A percentile compares a stretch with the other conserved stretches of the same genome.
Conservation (phyloP, 2,329 filamentous ascomycete species). For the Paramyrothecium roridum region DNA sequence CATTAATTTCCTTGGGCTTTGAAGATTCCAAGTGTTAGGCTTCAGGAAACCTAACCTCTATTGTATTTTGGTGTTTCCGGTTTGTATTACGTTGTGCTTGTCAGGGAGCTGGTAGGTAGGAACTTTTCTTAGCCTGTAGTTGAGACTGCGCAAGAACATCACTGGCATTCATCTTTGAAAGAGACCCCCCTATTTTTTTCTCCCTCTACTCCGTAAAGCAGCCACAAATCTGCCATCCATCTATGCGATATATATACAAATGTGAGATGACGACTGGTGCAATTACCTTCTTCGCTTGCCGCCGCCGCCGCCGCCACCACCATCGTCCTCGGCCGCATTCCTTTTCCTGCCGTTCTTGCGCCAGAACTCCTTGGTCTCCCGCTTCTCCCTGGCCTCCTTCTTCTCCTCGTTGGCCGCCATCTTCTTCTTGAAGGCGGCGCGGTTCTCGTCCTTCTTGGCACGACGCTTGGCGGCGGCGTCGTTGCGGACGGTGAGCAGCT, state of each 20-base stretch:
- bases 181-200: neutral
- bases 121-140: constrained; percentile 11
- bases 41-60: neutral
- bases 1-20: neutral
- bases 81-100: constrained; percentile 19
- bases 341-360: constrained; percentile 77
- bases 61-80: constrained; percentile 17
- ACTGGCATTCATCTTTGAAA: constrained; percentile 9
- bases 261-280: neutral
- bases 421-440: constrained; percentile 77
- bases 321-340: constrained; percentile 38
- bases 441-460: constrained; percentile 84
- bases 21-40: neutral
- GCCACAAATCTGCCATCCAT: no score
- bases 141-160: constrained; percentile 17
- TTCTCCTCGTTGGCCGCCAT: constrained; percentile 80
- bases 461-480: constrained; percentile 83
- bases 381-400: constrained; percentile 81
- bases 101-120: constrained; percentile 7
- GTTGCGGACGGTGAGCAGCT: constrained; percentile 84
- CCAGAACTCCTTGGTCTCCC: constrained; percentile 92
- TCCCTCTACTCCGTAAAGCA: no score
- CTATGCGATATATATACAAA: constrained; percentile 12
- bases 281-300: constrained; percentile 29
- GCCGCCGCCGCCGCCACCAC: constrained; percentile 27